These are phyloP conservation scores for Diplotaxis tenuifolia DNA, from an alignment of 345 rosid species.

Conservation along the genomic window DNA sequence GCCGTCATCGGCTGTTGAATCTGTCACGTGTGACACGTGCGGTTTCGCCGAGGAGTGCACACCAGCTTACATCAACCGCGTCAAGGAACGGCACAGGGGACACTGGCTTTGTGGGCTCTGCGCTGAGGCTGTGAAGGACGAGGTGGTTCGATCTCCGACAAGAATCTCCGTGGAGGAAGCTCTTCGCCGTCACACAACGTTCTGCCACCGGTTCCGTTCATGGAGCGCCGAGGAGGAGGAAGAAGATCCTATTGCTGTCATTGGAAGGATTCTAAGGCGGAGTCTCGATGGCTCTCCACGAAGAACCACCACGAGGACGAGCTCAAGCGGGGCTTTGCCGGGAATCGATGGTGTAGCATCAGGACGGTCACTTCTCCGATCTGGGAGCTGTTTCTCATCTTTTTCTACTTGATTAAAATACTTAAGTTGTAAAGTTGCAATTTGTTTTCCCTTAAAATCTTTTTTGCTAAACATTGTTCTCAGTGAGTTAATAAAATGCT, in stretches of 20 bases:
- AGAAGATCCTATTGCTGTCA: conserved; percentile 65
- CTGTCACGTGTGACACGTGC: conserved; percentile 67
- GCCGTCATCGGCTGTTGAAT: conserved; percentile 32
- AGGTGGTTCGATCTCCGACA: conserved; percentile 41
- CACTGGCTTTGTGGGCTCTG: conserved; percentile 86
- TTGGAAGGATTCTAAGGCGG: conserved; percentile 57
- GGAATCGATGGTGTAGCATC: conserved; percentile 37
- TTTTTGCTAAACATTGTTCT: neutral
- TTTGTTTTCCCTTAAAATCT: neutral
- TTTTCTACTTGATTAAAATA: conserved; percentile 40
- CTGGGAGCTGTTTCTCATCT: conserved; percentile 64
- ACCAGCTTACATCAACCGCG: conserved; percentile 48
- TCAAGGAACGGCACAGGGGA: conserved; percentile 55
- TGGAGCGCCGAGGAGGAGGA: conserved; percentile 41
- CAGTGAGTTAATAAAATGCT: conserved; percentile 7
- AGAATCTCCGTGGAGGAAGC: conserved; percentile 55
- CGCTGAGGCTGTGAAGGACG: conserved; percentile 67
- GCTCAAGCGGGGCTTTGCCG: conserved; percentile 45
- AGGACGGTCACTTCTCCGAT: conserved; percentile 46
- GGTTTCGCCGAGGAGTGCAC: conserved; percentile 77
- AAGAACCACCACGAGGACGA: conserved; percentile 29
- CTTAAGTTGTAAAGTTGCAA: conserved; percentile 20
- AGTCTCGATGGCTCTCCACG: conserved; percentile 52
- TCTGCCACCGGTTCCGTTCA: conserved; percentile 49
- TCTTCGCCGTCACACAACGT: conserved; percentile 54